A percentile compares a stretch with the other conserved stretches of the same genome.
Conservation (phyloP, 1,139 yeast species). For the Yamadazyma spencermartinsiae region DNA sequence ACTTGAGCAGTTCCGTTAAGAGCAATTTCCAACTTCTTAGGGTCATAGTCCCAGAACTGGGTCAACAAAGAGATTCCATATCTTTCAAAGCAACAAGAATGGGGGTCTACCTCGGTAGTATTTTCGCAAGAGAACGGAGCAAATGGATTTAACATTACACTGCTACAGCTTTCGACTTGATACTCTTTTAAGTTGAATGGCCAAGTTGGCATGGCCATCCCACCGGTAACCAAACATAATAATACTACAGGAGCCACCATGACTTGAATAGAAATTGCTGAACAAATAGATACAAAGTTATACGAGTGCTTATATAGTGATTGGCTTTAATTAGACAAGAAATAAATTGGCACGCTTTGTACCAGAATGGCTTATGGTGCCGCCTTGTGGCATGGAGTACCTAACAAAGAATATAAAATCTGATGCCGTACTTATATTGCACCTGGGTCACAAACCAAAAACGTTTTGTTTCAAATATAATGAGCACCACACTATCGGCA, state of each 20-base stretch:
- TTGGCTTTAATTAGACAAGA: no score
- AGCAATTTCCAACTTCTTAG: constrained; percentile 22
- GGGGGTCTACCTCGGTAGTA: constrained; percentile 21
- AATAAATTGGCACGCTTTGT: no score
- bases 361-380: no score
- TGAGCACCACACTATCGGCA: no score
- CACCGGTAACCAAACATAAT: constrained; percentile 6
- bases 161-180: constrained; percentile 9
- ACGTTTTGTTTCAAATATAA: no score
- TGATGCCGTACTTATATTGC: constrained; percentile 1
- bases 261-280: not conserved
- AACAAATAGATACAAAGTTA: no score
- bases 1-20: constrained; percentile 19
- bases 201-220: constrained; percentile 4
- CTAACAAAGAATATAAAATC: no score
- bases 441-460: not conserved
- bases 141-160: constrained; percentile 8
- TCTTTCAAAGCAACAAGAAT: constrained; percentile 35
- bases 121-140: constrained; percentile 29
- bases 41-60: constrained; percentile 44
- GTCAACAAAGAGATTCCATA: constrained; percentile 38
- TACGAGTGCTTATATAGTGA: not conserved
- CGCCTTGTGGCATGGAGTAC: no score
- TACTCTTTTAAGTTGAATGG: not conserved
- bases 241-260: constrained; percentile 9